phyloP scores from a whole-genome alignment of 176 grass and related monocot species.

The Otatea glauca region DNA sequence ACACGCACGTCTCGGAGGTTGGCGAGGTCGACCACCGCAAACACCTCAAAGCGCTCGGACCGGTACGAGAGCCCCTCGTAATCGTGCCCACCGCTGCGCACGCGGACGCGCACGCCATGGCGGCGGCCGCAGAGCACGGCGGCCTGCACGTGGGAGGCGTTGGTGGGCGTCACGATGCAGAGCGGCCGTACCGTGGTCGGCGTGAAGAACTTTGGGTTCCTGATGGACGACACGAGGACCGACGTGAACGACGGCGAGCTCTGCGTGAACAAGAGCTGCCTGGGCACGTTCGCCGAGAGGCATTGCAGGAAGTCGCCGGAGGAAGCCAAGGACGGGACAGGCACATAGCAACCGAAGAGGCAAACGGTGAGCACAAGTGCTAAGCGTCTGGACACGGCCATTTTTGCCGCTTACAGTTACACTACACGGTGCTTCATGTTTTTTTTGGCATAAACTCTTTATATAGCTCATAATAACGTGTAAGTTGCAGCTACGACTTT shows the following conservation, averaged over 20 bases:
- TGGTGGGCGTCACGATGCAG: slow-evolving; percentile 52
- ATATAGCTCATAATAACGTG: neutral
- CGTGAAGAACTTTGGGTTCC: slow-evolving; percentile 51
- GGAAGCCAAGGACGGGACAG: neutral
- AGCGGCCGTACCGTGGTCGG: slow-evolving; percentile 46
- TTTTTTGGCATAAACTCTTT: neutral
- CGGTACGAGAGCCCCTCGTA: slow-evolving; percentile 86
- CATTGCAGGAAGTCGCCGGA: slow-evolving; percentile 45
- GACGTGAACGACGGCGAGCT: slow-evolving; percentile 22
- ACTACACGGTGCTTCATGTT: neutral
- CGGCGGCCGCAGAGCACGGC: slow-evolving; percentile 48
- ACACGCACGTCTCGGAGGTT: slow-evolving; percentile 26
- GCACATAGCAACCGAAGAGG: neutral
- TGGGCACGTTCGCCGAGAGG: slow-evolving; percentile 8
- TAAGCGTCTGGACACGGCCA: slow-evolving; percentile 5
- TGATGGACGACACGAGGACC: slow-evolving; percentile 50
- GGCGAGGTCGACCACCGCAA: slow-evolving; percentile 50
- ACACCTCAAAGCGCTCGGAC: slow-evolving; percentile 36
- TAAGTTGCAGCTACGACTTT: neutral
- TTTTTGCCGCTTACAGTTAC: neutral
- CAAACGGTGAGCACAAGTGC: neutral
- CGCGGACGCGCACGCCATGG: slow-evolving; percentile 26
- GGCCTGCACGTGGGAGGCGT: slow-evolving; percentile 58
- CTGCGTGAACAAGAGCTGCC: slow-evolving; percentile 37
- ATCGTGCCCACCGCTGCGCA: slow-evolving; percentile 64